Conservation (phyloP, 768 basidiomycete species). For the Boletus fagicola region DNA sequence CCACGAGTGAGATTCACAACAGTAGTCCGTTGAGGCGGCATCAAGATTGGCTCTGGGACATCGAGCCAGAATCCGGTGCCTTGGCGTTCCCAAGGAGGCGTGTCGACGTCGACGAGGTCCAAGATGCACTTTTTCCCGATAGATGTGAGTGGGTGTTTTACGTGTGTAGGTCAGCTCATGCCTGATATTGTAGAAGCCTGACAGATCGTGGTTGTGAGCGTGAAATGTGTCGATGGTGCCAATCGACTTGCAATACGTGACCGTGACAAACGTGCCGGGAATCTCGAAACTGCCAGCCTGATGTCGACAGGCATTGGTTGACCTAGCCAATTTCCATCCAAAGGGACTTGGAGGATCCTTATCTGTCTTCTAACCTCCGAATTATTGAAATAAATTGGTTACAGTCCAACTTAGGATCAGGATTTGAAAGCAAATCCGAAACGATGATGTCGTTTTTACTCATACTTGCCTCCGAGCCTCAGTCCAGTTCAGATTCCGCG, state of each 20-base stretch:
- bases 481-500: neutral
- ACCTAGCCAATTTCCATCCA: no score
- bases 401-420: no score
- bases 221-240: neutral
- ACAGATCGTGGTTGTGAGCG: neutral
- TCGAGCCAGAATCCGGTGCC: neutral
- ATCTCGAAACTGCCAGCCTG: no score
- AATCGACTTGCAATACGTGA: constrained; percentile 51
- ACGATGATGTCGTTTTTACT: neutral
- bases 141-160: no score
- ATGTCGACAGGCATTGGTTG: no score
- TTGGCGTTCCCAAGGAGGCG: no score
- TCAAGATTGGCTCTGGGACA: no score
- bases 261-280: constrained; percentile 45
- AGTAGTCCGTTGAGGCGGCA: neutral
- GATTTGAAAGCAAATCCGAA: neutral
- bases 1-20: neutral
- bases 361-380: no score
- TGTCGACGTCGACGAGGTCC: constrained; percentile 20
- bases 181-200: constrained; percentile 76
- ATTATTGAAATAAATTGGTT: no score
- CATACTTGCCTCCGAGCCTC: neutral
- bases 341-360: no score
- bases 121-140: no score
- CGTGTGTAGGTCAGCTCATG: no score